phyloP scores from a whole-genome alignment of 164 flowering plant species.

The Paratinospora sagittata region DNA sequence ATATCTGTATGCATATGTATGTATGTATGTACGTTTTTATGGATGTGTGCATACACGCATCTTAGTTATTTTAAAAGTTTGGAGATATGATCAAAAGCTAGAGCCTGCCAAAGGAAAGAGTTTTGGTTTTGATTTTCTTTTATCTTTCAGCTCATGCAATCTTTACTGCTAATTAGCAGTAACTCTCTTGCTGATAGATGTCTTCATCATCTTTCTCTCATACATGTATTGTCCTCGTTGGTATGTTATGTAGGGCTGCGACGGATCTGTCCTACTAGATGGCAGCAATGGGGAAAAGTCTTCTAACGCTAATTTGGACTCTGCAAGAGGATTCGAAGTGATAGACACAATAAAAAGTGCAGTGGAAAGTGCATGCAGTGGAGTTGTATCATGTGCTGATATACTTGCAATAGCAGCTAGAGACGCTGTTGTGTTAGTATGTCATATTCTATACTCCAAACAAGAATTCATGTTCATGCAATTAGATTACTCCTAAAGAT shows the following conservation, averaged over 20 bases:
- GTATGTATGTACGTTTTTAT: no score
- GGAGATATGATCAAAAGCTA: no score
- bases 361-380: conserved; percentile 57
- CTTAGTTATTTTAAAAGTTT: neutral
- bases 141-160: no score
- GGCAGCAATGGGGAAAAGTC: conserved; percentile 57
- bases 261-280: conserved; percentile 67
- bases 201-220: neutral
- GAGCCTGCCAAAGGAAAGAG: no score
- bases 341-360: conserved; percentile 63
- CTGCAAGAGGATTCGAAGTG: conserved; percentile 69
- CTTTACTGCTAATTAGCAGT: neutral
- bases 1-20: neutral
- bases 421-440: conserved; percentile 56
- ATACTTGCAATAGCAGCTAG: conserved; percentile 70
- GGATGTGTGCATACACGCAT: no score
- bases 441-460: no score
- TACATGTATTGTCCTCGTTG: no score
- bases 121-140: no score
- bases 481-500: no score
- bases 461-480: neutral
- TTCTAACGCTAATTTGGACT: conserved; percentile 50
- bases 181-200: neutral
- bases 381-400: conserved; percentile 85
- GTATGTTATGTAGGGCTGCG: conserved; percentile 87